Percentiles rank a stretch among this genome's conserved stretches.
phyloP scores from a whole-genome alignment of 2,329 filamentous ascomycete species.

The Laburnicola sp. region DNA sequence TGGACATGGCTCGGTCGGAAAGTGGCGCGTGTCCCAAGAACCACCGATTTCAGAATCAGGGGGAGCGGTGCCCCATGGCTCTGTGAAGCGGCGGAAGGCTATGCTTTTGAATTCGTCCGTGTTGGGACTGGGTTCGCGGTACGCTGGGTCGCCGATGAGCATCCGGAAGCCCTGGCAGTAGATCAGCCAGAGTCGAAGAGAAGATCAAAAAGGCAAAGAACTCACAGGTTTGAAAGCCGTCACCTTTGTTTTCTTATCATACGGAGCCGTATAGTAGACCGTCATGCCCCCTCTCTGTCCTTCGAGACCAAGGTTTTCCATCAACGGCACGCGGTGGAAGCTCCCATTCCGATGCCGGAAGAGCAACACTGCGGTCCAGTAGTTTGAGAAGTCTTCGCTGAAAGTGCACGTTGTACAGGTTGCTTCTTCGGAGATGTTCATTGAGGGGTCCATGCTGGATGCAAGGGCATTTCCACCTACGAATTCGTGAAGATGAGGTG shows the following conservation, averaged over 20 bases:
- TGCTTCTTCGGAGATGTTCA: conserved; percentile 8
- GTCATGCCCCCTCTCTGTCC: conserved; percentile 21
- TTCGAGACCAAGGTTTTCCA: conserved; percentile 13
- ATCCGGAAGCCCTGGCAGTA: conserved; percentile 22
- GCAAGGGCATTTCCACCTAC: conserved; percentile 18
- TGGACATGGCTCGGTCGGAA: conserved; percentile 48
- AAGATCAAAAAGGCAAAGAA: too few relatives aligned
- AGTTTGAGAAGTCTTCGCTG: conserved; percentile 23
- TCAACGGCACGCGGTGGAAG: conserved; percentile 18
- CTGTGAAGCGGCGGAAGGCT: conserved; percentile 22
- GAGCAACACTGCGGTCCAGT: conserved; percentile 21
- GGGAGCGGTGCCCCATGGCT: conserved; percentile 9
- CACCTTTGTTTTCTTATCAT: conserved; percentile 21
- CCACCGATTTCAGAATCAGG: conserved; percentile 7
- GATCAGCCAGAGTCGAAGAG: not conserved
- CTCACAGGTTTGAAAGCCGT: conserved; percentile 19
- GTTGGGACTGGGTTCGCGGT: conserved; percentile 13
- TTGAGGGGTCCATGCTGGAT: conserved; percentile 12
- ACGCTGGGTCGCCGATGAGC: conserved; percentile 19
- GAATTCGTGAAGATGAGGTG: conserved; percentile 18
- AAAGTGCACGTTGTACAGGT: conserved; percentile 26
- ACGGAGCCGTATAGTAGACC: conserved; percentile 21
- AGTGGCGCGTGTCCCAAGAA: conserved; percentile 26
- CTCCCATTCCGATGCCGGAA: conserved; percentile 16
- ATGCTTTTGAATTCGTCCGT: conserved; percentile 47